Evolutionary conservation across 495 filamentous ascomycete genomes (phyloP).

Genomic region (Lineolata rhizophorae): DNA sequence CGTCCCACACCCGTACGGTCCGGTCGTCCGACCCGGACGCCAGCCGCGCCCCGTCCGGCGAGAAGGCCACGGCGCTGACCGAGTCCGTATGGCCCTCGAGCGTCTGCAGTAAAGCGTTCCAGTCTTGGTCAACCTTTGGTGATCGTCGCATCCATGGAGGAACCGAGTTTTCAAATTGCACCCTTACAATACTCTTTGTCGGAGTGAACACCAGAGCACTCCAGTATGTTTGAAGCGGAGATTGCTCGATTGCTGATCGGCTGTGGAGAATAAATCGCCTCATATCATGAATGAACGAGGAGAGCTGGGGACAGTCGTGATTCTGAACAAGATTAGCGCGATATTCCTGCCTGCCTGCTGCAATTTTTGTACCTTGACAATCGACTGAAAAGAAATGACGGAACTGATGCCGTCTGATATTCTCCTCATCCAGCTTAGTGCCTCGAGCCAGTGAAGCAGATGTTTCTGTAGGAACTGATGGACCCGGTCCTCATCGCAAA

Average conservation of each 20-base stretch:
- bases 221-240: neutral
- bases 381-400: neutral
- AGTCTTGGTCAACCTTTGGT: too few species aligned
- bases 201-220: neutral
- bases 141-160: too few species aligned
- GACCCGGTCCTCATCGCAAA: neutral
- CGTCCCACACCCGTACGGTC: too few species aligned
- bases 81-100: constrained; percentile 2
- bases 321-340: neutral
- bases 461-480: neutral
- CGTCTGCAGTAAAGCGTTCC: constrained; percentile 2
- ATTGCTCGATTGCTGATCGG: neutral
- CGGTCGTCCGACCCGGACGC: neutral
- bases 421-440: too few species aligned
- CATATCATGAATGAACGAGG: neutral
- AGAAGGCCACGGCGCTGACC: constrained; percentile 1
- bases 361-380: neutral
- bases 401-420: neutral
- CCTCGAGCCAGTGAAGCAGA: neutral
- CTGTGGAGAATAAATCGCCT: neutral
- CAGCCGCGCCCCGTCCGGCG: neutral
- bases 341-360: neutral
- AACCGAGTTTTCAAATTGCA: too few species aligned
- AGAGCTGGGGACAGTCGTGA: neutral
- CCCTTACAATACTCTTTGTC: too few species aligned